Base-by-base conservation (phyloP, 2,329 filamentous ascomycete species). In the Botrytis cinerea region DNA sequence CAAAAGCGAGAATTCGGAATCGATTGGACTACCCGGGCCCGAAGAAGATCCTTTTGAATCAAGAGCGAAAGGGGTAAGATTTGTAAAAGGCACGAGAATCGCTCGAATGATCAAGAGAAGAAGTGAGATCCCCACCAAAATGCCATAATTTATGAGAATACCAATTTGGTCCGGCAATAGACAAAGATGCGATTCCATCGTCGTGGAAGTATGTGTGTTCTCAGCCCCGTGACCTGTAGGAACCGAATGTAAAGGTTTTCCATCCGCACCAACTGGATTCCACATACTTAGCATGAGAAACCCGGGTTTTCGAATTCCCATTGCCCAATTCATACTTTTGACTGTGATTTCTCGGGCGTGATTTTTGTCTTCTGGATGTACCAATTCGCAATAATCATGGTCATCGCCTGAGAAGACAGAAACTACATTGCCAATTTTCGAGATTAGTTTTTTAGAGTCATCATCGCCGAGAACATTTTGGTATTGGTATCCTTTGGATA, bases 361-460 rank as follows among this genome's bases (percentile, higher is more conserved):
- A 74, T 91, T 89, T 28, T 89, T 86, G 4, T 78, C 77, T 70
- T 75, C 75, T 25, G 90, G 89, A 82, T 99, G 96, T 0, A 91
- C 87, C 10, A 98, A 84, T 79, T 97, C 95, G 83, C 96, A 99
- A 84, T 98, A 98, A 84, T 99, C 96, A 84, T 99, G 96, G 80
- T 99, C 96, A 79, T 99, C 96, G 18, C 96, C 96, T 0, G 94
- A 97, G 80, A 98, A 99, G 61, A 95, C 92, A 76, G 96, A 92
- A 4, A 89, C 87, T 20, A 98, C 89, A 75, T 96, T 93, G 48
- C 94, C 94, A 48, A 97, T 86, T 76, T 91, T 93, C 74, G 91
- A 87, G 60, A 97, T 85, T 54, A 99, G 85, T 70, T 91, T 90
- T 63, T 90, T 86, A 0, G 95, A 96, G 77, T 98, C 90, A 2